Conservation (phyloP, 257 asterid genomes). For the Datura wrightii region DNA sequence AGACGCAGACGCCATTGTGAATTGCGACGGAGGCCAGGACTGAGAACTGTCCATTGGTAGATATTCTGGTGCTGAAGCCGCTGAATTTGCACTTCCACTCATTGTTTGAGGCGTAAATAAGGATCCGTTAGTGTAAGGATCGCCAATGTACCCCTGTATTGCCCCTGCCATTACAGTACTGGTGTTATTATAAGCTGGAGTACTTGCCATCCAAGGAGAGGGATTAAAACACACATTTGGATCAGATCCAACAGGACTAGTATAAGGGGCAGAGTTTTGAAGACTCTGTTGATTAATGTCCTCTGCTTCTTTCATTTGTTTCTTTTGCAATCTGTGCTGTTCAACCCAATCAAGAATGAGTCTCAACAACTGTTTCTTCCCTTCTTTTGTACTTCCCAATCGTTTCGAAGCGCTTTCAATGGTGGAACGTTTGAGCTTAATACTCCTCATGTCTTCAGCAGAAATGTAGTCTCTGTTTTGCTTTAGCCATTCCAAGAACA, state of each 20-base stretch:
- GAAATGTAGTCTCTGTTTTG: conserved; percentile 74
- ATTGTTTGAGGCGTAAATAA: conserved; percentile 29
- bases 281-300: not conserved
- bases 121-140: conserved; percentile 35
- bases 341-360: conserved; percentile 91
- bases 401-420: conserved; percentile 77
- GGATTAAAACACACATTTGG: conserved; percentile 40
- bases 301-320: conserved; percentile 38
- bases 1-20: conserved; percentile 38
- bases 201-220: conserved; percentile 46
- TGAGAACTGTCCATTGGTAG: conserved; percentile 54
- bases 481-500: conserved; percentile 88
- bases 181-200: not conserved
- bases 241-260: not conserved
- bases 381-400: conserved; percentile 68
- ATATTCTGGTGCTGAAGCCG: conserved; percentile 40
- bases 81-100: conserved; percentile 49
- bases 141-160: conserved; percentile 1
- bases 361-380: conserved; percentile 71
- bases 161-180: not conserved
- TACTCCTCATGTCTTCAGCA: conserved; percentile 82
- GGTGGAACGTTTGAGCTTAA: conserved; percentile 81
- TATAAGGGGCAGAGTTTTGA: conserved; percentile 28
- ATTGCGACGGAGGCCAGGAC: conserved; percentile 52
- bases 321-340: conserved; percentile 70